These are phyloP conservation scores for Hypericum androsaemum DNA, from an alignment of 345 rosid species.

Conservation along the genomic window DNA sequence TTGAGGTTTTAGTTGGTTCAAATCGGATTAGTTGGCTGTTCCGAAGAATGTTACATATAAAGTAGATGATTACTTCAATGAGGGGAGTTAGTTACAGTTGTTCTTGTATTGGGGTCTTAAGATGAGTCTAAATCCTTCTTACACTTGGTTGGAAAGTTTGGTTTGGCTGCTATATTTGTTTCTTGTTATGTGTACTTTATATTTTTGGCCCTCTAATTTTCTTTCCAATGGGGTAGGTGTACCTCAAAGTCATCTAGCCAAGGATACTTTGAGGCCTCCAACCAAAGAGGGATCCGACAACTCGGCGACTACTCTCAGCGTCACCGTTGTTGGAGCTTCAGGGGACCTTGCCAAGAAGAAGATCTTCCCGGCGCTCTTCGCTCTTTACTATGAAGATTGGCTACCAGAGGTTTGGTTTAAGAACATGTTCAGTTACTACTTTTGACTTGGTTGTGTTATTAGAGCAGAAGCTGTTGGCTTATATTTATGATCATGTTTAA, in stretches of 20 bases:
- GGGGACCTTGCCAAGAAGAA: conserved; percentile 94
- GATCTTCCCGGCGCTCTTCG: conserved; percentile 85
- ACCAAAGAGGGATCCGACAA: conserved; percentile 20
- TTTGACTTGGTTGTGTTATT: not conserved
- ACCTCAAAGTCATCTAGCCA: conserved; percentile 33
- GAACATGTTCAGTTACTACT: not conserved
- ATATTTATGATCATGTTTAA: not conserved
- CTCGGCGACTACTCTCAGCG: conserved; percentile 47
- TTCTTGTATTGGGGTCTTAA: too few relatives aligned
- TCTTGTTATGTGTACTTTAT: conserved; percentile 1
- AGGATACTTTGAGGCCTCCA: conserved; percentile 16
- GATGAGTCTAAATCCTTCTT: too few relatives aligned
- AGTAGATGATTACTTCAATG: too few relatives aligned
- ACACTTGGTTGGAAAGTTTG: not conserved
- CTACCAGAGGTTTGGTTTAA: conserved; percentile 43
- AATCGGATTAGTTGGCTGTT: too few relatives aligned
- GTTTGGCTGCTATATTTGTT: not conserved
- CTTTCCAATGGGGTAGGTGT: conserved; percentile 19
- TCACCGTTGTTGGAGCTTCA: conserved; percentile 89
- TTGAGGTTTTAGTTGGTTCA: not conserved
- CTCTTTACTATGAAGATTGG: conserved; percentile 75
- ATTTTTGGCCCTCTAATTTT: conserved; percentile 1
- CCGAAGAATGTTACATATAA: too few relatives aligned
- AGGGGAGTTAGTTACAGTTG: too few relatives aligned
- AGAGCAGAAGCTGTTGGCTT: not conserved